Percentiles rank a stretch among this genome's conserved stretches.
These are phyloP conservation scores for Coprinopsis marcescibilis DNA, from an alignment of 768 basidiomycete species.

Conservation along the genomic window DNA sequence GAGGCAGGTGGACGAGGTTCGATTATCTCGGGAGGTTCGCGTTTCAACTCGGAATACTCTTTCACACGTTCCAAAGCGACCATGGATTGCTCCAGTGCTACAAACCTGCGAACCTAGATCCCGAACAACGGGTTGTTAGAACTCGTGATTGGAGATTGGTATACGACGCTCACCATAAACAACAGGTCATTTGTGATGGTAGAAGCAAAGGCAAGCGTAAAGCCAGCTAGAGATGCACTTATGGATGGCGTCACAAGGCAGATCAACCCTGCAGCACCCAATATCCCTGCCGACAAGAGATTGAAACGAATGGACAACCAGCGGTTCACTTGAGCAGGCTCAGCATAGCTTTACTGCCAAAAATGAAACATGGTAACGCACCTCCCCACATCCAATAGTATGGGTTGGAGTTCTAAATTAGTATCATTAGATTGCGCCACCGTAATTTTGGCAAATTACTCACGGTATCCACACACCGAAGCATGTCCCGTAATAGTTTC, in stretches of 20 bases:
- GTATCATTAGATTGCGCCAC: background rate
- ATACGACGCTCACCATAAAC: constrained; percentile 40
- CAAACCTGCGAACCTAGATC: constrained; percentile 65
- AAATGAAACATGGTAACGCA: constrained; percentile 23
- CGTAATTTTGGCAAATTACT: constrained; percentile 18
- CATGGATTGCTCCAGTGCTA: constrained; percentile 90
- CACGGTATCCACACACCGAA: constrained; percentile 76
- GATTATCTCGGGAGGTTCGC: constrained; percentile 78
- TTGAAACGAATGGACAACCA: constrained; percentile 91
- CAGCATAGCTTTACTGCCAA: background rate
- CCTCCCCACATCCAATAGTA: constrained; percentile 93
- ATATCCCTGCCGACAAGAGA: constrained; percentile 61
- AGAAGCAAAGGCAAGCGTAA: constrained; percentile 79
- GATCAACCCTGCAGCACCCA: constrained; percentile 67
- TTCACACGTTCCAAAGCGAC: constrained; percentile 86
- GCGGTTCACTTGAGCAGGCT: constrained; percentile 58
- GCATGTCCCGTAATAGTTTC: constrained; percentile 81
- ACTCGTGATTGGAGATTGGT: background rate
- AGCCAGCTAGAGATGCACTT: constrained; percentile 78
- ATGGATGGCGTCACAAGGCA: constrained; percentile 66
- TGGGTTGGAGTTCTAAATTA: constrained; percentile 52
- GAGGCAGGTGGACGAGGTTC: constrained; percentile 76
- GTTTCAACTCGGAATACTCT: constrained; percentile 76
- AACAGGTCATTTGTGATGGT: constrained; percentile 69
- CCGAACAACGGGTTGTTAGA: background rate